Evolutionary conservation across 2,329 filamentous ascomycete genomes (phyloP), one percentile per base, ranked within the genome.

Genomic region (Dothistroma pini): DNA sequence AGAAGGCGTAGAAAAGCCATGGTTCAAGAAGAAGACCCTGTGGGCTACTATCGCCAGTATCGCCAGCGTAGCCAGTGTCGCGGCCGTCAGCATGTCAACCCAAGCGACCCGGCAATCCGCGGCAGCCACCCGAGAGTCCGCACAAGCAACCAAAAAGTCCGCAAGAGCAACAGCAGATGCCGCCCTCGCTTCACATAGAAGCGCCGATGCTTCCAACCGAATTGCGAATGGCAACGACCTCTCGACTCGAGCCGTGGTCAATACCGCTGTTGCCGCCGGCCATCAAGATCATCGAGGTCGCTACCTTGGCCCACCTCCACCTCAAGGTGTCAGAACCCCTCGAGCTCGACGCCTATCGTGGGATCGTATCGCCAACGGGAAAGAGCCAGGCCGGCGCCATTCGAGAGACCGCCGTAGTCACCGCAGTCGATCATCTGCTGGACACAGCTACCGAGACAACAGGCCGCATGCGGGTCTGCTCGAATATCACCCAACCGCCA

Each of bases 11-110:
- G 57, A 60, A 19, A 58, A 60, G 22, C 62, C 64, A 16, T 68
- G 63, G 63, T 68, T 60, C 60, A 66, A 66, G 25, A 68, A 68
- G 60, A 68, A 68, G 38, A 63, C 66, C 4, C n/a, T 68, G 32
- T 68, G 66, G 66, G 63, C 63, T 8, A 66, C 63, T 4, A 48
- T 64, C 14, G 66, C 63, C 16, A 64, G 60, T 38, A 55, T 63
- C 14, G 64, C 64, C 14, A 62, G 59, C n/a, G 61, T 66, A 29
- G 59, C 63, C 35, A 63, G 62, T 48, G 60, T 66, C 12, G 59
- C 58, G 6, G 62, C 64, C 16, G 58, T 57, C 8, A 57, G 59
- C 38, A 48, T 60, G 22, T 64, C 64, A 12, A 58, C 62, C n/a
- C 47, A 53, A 48, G 63, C 62, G 8, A 61, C 56, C 19, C 47